Base-by-base conservation (phyloP, 371 early-diverging fungal species). In the Actinomucor elegans region DNA sequence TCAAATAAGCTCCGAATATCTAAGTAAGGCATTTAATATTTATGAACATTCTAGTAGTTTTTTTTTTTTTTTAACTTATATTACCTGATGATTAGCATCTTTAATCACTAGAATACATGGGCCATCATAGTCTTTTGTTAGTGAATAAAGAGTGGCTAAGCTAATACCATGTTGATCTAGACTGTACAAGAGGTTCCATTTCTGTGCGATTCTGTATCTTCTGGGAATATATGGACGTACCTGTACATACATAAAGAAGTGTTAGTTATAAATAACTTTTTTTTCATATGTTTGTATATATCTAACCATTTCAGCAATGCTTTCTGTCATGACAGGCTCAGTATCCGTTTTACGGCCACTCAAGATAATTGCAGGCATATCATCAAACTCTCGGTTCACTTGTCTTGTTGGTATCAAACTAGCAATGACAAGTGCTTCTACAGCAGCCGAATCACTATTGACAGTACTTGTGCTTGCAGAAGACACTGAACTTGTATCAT, bases 151-250 rank as follows among this genome's bases (percentile, higher is more conserved):
- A 1, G 94, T 95, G 40, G 83, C 66, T 53, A 96, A 67, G 63
- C 90, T 90, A 29, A 91, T 87, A 0, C 97, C 97, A 66, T 97
- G 95, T 57, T 94, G 92, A 52, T 94, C 94, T 26, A 94, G 75
- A 45, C 90, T 90, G 68, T 97, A 97, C 4, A 91, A 54, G 11
- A 97, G 75, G 4, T 77, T 77, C 93, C 93, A 94, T 35, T 68
- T 75, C 5, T 79, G 60, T 1, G 88, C 75, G 51, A 89, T 83
- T 31, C 86, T 77, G 11, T 77, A 71, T 20, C 88, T 70, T 10
- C 84, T 76, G 12, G 91, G 90, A 15, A 92, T 59, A 49, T 69
- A 71, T 6, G 71, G 71, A 33, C 73, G 71, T 17, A 73, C 48
- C 73, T 76, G 26, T 42, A 33, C 11, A 20, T 18, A n/a, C n/a